phyloP scores from a whole-genome alignment of 1,139 yeast genomes.

The Kodamaea derodonti region DNA sequence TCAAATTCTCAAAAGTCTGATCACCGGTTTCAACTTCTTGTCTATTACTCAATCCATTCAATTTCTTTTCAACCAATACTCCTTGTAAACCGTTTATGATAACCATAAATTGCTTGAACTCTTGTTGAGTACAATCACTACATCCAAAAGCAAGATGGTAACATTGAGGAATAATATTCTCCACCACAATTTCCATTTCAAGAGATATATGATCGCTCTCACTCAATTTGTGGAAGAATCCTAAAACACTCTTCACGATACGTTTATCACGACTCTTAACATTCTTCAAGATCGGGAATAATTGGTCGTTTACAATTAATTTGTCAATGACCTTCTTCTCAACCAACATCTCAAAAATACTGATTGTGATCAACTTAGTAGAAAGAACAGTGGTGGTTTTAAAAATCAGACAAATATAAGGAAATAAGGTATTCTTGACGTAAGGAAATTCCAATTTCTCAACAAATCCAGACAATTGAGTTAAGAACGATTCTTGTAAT shows the following conservation, averaged over 20 bases:
- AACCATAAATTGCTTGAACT: constrained; percentile 30
- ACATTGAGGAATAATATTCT: constrained; percentile 36
- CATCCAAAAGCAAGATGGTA: constrained; percentile 39
- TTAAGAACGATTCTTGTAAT: constrained; percentile 56
- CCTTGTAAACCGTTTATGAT: constrained; percentile 28
- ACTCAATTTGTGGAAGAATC: constrained; percentile 46
- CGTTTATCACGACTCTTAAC: constrained; percentile 76
- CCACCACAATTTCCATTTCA: constrained; percentile 36
- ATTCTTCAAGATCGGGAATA: constrained; percentile 69
- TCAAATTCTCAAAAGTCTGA: constrained; percentile 27
- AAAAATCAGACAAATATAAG: constrained; percentile 67
- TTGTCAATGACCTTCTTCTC: constrained; percentile 63
- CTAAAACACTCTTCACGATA: constrained; percentile 54
- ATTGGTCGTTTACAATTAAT: constrained; percentile 66
- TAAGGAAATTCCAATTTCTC: constrained; percentile 64
- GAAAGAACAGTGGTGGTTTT: constrained; percentile 79
- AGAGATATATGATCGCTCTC: constrained; percentile 34
- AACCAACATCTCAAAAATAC: constrained; percentile 58
- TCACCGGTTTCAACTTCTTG: constrained; percentile 3
- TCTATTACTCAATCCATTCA: constrained; percentile 20
- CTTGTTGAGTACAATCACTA: constrained; percentile 35
- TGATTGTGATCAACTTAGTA: constrained; percentile 69
- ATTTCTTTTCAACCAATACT: constrained; percentile 25
- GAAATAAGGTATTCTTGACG: constrained; percentile 69
- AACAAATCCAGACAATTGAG: constrained; percentile 40